Conservation (phyloP, 768 basidiomycete genomes). For the Lyophyllum atratum region DNA sequence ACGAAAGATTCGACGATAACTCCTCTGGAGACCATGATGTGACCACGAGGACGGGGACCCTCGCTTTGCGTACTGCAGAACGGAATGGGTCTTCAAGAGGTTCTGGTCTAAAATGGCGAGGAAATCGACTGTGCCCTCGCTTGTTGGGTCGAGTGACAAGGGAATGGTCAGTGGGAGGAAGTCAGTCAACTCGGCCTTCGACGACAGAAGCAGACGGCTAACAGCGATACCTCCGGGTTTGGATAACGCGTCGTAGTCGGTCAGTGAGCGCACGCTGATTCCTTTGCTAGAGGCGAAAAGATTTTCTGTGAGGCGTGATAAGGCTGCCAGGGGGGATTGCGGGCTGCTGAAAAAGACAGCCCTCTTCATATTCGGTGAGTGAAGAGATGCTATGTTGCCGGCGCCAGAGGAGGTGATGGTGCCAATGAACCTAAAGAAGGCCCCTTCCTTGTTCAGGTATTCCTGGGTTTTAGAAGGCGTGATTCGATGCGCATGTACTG, state of each 20-base stretch:
- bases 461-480: conserved; percentile 57
- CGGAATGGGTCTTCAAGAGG: conserved; percentile 76
- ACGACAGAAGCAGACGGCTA: conserved; percentile 67
- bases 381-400: conserved; percentile 35
- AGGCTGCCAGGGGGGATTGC: conserved; percentile 51
- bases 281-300: conserved; percentile 55
- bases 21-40: conserved; percentile 80
- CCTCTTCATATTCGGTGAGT: conserved; percentile 54
- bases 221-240: conserved; percentile 70
- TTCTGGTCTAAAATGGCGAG: conserved; percentile 73
- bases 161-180: conserved; percentile 54
- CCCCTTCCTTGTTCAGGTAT: conserved; percentile 44
- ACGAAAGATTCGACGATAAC: conserved; percentile 65
- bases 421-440: conserved; percentile 46
- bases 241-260: conserved; percentile 75
- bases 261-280: conserved; percentile 61
- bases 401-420: conserved; percentile 30
- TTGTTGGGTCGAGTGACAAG: conserved; percentile 55
- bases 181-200: conserved; percentile 36
- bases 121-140: conserved; percentile 62
- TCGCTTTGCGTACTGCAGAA: conserved; percentile 66
- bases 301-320: conserved; percentile 58
- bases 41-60: conserved; percentile 73
- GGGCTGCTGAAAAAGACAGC: conserved; percentile 69
- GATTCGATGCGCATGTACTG: conserved; percentile 58